phyloP scores from a whole-genome alignment of 495 filamentous ascomycete species.

The Apiosordaria backusii region DNA sequence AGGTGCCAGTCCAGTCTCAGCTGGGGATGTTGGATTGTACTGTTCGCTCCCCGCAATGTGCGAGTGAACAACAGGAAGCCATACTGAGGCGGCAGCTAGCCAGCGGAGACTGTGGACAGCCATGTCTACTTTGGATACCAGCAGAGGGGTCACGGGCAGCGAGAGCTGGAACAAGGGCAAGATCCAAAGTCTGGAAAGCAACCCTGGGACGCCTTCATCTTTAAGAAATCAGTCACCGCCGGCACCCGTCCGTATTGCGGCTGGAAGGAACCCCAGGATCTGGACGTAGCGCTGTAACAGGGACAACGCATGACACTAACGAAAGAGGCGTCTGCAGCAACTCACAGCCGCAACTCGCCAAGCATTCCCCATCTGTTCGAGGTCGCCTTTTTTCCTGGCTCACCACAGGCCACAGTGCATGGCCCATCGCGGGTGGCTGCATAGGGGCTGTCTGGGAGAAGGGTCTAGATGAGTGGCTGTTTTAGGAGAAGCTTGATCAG shows the following conservation, averaged over 20 bases:
- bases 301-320: not conserved
- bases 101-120: conserved; percentile 12
- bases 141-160: too few species aligned
- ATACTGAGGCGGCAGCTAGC: conserved; percentile 15
- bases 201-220: not conserved
- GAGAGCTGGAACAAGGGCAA: not conserved
- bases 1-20: conserved; percentile 6
- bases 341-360: not conserved
- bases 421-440: not conserved
- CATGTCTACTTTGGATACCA: conserved; percentile 9
- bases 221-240: not conserved
- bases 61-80: conserved; percentile 16
- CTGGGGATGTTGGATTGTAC: not conserved
- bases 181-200: not conserved
- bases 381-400: not conserved
- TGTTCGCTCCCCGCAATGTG: conserved; percentile 8
- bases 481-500: too few species aligned
- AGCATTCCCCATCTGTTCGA: not conserved
- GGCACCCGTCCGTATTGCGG: not conserved
- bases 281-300: not conserved
- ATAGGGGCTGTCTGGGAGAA: not conserved
- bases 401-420: too few species aligned
- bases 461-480: too few species aligned
- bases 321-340: not conserved
- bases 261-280: not conserved